phyloP scores from a whole-genome alignment of 768 basidiomycete species.

The Pleurotus tuoliensis region DNA sequence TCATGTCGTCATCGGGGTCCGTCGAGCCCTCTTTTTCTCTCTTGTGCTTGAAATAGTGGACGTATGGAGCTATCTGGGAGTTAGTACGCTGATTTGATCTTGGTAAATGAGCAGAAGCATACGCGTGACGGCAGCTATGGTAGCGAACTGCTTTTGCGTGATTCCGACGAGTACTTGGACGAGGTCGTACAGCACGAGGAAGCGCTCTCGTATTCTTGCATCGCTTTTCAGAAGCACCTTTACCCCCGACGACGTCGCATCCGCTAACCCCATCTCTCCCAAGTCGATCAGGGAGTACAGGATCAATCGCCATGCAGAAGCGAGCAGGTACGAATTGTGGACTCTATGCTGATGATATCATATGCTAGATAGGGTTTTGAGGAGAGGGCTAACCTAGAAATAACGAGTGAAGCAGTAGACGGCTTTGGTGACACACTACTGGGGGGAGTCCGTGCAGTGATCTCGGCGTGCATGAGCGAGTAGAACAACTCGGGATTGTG shows the following conservation, averaged over 20 bases:
- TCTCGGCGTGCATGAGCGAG: slow-evolving; percentile 50
- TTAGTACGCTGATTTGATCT: not conserved
- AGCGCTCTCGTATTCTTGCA: slow-evolving; percentile 47
- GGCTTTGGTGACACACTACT: slow-evolving; percentile 14
- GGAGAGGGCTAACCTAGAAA: slow-evolving; percentile 44
- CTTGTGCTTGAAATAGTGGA: slow-evolving; percentile 59
- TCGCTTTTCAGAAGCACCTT: slow-evolving; percentile 46
- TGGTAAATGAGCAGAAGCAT: slow-evolving; percentile 20
- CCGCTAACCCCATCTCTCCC: slow-evolving; percentile 48
- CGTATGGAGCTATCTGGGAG: slow-evolving; percentile 55
- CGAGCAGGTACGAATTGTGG: slow-evolving; percentile 79
- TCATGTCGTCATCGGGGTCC: slow-evolving; percentile 43
- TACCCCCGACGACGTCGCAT: slow-evolving; percentile 40
- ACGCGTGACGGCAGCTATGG: slow-evolving; percentile 71
- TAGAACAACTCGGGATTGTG: slow-evolving; percentile 64
- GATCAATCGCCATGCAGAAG: slow-evolving; percentile 82
- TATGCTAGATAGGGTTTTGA: not conserved
- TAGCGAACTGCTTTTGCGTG: slow-evolving; percentile 61
- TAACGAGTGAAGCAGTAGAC: slow-evolving; percentile 51
- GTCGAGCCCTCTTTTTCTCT: slow-evolving; percentile 16
- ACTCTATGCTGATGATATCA: slow-evolving; percentile 41
- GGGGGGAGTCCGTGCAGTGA: slow-evolving; percentile 45
- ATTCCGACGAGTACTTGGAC: slow-evolving; percentile 56
- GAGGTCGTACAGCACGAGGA: slow-evolving; percentile 62
- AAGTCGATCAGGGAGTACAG: slow-evolving; percentile 52